phyloP scores from a whole-genome alignment of 108 stramenopile species.

The Asterionellopsis glacialis region DNA sequence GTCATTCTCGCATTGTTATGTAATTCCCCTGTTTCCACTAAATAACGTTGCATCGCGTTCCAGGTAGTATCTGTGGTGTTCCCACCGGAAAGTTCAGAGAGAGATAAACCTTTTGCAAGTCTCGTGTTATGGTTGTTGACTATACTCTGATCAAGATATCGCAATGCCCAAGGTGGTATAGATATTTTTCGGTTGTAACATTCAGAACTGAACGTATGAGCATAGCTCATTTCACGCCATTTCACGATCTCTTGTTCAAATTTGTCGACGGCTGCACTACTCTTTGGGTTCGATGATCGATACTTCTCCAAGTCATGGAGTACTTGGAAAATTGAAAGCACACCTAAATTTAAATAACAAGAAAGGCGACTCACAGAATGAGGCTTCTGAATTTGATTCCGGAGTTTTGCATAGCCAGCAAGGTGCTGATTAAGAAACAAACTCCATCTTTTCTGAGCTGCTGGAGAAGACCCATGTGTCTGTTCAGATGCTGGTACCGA shows the following conservation, averaged over 20 bases:
- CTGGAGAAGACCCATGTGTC: slow-evolving; percentile 43
- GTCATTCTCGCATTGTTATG: slow-evolving; percentile 85
- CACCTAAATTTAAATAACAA: slow-evolving; percentile 63
- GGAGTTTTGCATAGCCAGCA: slow-evolving; percentile 34
- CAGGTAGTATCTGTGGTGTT: slow-evolving; percentile 38
- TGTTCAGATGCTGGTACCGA: slow-evolving; percentile 49
- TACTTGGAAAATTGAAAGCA: slow-evolving; percentile 52
- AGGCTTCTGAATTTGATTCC: slow-evolving; percentile 39
- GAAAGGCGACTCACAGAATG: slow-evolving; percentile 61
- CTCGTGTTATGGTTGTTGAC: slow-evolving; percentile 6
- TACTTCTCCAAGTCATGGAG: slow-evolving; percentile 37
- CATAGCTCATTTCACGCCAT: slow-evolving; percentile 65
- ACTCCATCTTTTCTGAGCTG: slow-evolving; percentile 49
- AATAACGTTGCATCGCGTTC: slow-evolving; percentile 70
- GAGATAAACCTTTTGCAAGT: neutral
- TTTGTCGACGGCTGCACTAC: slow-evolving; percentile 34
- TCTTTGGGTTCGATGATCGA: neutral
- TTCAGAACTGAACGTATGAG: slow-evolving; percentile 32
- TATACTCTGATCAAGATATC: neutral
- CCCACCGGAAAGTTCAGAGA: neutral
- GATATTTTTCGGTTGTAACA: slow-evolving; percentile 25
- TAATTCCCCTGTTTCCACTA: slow-evolving; percentile 61
- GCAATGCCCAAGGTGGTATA: slow-evolving; percentile 39
- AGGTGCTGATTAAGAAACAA: slow-evolving; percentile 30
- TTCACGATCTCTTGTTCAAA: slow-evolving; percentile 67